These are phyloP conservation scores for Cairneyella variabilis DNA, from an alignment of 495 filamentous ascomycete species.

Conservation along the genomic window DNA sequence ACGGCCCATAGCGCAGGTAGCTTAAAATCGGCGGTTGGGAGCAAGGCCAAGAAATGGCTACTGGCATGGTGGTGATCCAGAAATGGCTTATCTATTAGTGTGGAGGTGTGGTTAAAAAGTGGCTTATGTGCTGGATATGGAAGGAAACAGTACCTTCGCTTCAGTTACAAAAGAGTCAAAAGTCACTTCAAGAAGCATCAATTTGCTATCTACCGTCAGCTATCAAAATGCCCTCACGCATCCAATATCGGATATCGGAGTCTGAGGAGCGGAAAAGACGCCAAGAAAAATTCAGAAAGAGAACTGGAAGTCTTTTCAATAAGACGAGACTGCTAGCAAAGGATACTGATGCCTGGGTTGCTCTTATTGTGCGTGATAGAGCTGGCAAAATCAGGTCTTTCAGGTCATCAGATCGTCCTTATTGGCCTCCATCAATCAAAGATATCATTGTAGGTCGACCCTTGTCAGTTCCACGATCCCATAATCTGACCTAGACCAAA, in stretches of 20 bases:
- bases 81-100: background rate
- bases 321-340: conserved; percentile 10
- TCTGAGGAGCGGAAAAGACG: conserved; percentile 9
- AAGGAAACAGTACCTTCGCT: background rate
- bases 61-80: background rate
- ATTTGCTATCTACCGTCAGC: background rate
- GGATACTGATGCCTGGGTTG: conserved; percentile 9
- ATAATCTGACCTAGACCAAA: background rate
- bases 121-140: background rate
- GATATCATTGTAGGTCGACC: conserved; percentile 6
- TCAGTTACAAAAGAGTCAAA: conserved; percentile 15
- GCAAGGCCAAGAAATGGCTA: conserved; percentile 8
- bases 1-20: background rate
- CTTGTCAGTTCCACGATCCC: background rate
- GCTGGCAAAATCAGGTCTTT: conserved; percentile 2
- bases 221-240: background rate
- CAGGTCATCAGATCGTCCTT: conserved; percentile 3
- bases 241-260: background rate
- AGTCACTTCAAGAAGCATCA: background rate
- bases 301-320: conserved; percentile 12
- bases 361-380: conserved; percentile 13
- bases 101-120: background rate
- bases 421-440: conserved; percentile 11
- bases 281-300: conserved; percentile 20
- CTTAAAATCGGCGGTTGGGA: background rate